phyloP scores from a whole-genome alignment of 2,329 filamentous ascomycete species.

The Trichoderma sp. region DNA sequence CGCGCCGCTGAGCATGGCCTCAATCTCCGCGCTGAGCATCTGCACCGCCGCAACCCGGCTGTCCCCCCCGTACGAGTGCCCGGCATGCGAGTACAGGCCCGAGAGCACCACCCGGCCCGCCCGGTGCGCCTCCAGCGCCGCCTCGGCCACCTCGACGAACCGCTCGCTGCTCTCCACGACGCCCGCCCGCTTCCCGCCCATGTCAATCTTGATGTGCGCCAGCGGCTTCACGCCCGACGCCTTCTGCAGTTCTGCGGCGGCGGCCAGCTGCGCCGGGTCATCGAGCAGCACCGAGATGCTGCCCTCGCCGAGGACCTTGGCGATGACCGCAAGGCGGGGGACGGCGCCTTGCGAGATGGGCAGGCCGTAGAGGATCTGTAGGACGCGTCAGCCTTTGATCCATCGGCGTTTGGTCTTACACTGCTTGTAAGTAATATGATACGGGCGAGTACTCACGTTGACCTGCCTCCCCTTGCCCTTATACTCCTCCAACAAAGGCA shows the following conservation, averaged over 20 bases:
- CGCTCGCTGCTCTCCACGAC: constrained; percentile 54
- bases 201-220: constrained; percentile 74
- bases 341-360: constrained; percentile 65
- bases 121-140: constrained; percentile 35
- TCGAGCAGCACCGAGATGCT: constrained; percentile 70
- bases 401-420: no score
- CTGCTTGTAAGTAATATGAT: no score
- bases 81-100: constrained; percentile 74
- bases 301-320: constrained; percentile 55
- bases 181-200: constrained; percentile 72
- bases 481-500: constrained; percentile 62
- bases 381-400: neutral
- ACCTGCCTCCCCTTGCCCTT: constrained; percentile 55
- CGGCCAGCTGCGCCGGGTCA: constrained; percentile 61
- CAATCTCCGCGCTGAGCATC: constrained; percentile 39
- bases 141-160: constrained; percentile 52
- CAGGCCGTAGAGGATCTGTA: constrained; percentile 69
- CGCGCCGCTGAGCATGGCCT: constrained; percentile 36
- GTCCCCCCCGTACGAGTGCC: constrained; percentile 65
- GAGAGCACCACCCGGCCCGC: constrained; percentile 48
- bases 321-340: constrained; percentile 60
- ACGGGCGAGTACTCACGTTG: constrained; percentile 52
- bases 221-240: constrained; percentile 52
- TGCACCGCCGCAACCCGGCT: constrained; percentile 38
- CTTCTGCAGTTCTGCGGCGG: constrained; percentile 47